Conservation (phyloP, 2,329 filamentous ascomycete species). For the Ustulina deusta region DNA sequence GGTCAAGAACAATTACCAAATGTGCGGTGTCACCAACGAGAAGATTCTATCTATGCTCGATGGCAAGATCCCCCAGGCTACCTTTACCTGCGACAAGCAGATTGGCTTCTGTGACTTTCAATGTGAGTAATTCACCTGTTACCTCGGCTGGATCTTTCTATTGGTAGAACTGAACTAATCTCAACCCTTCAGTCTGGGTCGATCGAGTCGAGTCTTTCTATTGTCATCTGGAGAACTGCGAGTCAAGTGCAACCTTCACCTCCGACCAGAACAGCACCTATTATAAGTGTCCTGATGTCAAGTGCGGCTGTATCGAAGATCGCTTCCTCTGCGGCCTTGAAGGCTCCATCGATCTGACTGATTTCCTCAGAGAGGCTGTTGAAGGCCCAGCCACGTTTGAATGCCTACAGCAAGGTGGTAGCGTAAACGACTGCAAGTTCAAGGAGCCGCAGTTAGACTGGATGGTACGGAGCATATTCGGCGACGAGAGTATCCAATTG, state of each 20-base stretch:
- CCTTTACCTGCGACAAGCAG: slow-evolving; percentile 87
- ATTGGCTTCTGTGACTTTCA: slow-evolving; percentile 90
- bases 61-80: slow-evolving; percentile 88
- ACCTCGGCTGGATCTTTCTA: not conserved
- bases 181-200: slow-evolving; percentile 81
- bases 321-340: slow-evolving; percentile 94
- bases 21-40: slow-evolving; percentile 96
- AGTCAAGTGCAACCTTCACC: slow-evolving; percentile 76
- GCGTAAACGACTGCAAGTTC: slow-evolving; percentile 78
- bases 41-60: slow-evolving; percentile 91
- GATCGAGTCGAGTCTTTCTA: slow-evolving; percentile 96
- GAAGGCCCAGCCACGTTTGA: slow-evolving; percentile 88
- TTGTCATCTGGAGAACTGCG: slow-evolving; percentile 86
- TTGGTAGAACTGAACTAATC: slow-evolving; percentile 24
- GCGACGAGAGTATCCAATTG: slow-evolving; percentile 88
- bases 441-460: slow-evolving; percentile 93
- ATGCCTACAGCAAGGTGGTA: slow-evolving; percentile 74
- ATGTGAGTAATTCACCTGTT: slow-evolving; percentile 66
- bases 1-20: slow-evolving; percentile 95
- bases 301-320: slow-evolving; percentile 88
- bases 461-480: slow-evolving; percentile 88
- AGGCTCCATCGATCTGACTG: slow-evolving; percentile 90
- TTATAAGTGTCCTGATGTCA: slow-evolving; percentile 86
- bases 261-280: slow-evolving; percentile 81
- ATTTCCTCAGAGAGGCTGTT: slow-evolving; percentile 86